Evolutionary conservation across 139 green algal genomes (phyloP), one percentile per base, ranked within the genome.

Genomic region (Eudorina sp.): DNA sequence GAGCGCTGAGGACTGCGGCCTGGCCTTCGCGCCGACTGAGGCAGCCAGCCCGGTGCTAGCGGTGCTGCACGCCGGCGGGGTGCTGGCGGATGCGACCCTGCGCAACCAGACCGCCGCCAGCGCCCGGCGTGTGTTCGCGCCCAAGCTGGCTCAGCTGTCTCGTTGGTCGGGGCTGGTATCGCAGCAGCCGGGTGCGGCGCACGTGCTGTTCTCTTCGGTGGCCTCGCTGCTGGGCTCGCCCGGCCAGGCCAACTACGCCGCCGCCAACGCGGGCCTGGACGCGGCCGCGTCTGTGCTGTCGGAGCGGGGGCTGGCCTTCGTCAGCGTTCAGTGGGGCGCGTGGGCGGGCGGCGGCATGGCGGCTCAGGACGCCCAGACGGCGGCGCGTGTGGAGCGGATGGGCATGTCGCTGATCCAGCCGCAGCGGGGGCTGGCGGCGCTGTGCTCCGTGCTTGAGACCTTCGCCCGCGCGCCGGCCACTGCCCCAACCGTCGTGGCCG

Each of bases 201-300:
- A 91, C 34, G 92, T 95, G 73, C 85, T 94, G 0, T 97, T 96
- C 91, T 96, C 92, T 48, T 96, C 92, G 9, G 82, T 96, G 11
- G 90, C 95, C 5, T 93, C 94, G 0, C 86, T 96, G 41, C 84
- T 97, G 14, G 95, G 95, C 29, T 93, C 94, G 1, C 93, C 96
- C 11, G 96, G 96, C 34, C 96, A 98, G 89, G 89, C 92, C 80
- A 97, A 97, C 92, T 98, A 98, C 84, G 86, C 86, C 64, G 95
- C 93, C 25, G 96, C 96, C 46, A 98, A 98, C 58, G 90, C 95
- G 7, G 90, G 90, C 4, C 90, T 98, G 77, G 95, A 98, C 73
- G 90, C 89, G 0, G 51, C 69, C 6, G 90, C 93, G 13, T 70
- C 88, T 14, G 40, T 19, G 18, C 51, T 53, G n/a, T 51, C 48